Evolutionary conservation across 2,329 filamentous ascomycete species (phyloP), one percentile per base, ranked within the genome.

Genomic region (Sporothrix dimorphospora): DNA sequence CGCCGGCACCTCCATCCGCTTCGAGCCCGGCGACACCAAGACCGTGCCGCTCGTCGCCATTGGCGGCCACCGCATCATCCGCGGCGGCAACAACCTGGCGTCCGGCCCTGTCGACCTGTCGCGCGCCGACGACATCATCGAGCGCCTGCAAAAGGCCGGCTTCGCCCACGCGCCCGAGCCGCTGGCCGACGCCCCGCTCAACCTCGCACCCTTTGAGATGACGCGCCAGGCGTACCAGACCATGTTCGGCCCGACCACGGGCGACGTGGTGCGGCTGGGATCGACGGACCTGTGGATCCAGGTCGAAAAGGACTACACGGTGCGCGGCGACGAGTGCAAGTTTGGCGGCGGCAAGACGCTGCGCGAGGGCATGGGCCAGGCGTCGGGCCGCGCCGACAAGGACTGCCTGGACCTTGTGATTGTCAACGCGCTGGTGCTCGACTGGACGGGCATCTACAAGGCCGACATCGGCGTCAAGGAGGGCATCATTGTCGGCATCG

Each of bases 281-380:
- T 87, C 89, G 74, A 98, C 94, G 2, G 91, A 97, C 79, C 85
- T 98, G 11, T 98, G 94, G 94, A 86, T 98, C 78, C 89, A 90
- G 80, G 92, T 98, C 6, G 95, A 98, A 82, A 91, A 90, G 74
- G 95, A 98, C 79, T 83, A 91, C 77, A 95, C 94, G 0, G 84
- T 85, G 4, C 97, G 97, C 79, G 95, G 95, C 9, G 95, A 98
- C 75, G 95, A 98, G 83, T 98, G 94, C 80, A 92, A 94, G 75
- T 98, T 98, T 81, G 95, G 95, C 19, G 95, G 95, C 59, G 95
- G 95, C 63, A 98, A 98, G 85, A 96, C 94, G 49, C 83, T 98
- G 72, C 88, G 95, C 74, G 95, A 98, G 80, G 95, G 95, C 42
- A 98, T 98, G 94, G 95, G 94, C 3, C 94, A 98, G 83, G 93